A percentile compares a stretch with the other conserved stretches of the same genome.
phyloP scores from a whole-genome alignment of 2,329 filamentous ascomycete genomes.

The Ophiostoma sp. region DNA sequence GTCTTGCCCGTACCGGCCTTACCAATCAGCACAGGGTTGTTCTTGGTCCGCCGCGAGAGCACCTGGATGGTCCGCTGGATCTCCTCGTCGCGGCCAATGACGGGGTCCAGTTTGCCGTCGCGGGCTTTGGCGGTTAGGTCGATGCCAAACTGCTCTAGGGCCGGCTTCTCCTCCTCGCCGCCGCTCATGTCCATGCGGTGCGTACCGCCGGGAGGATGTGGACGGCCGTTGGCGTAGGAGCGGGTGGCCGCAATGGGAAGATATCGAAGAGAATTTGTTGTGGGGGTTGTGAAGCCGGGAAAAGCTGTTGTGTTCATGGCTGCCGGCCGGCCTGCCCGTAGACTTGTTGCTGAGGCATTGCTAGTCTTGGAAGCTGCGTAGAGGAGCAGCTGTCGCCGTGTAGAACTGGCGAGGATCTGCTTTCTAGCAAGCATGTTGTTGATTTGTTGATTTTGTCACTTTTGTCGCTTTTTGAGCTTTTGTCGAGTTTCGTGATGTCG shows the following conservation, averaged over 20 bases:
- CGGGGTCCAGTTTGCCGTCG: slow-evolving; percentile 89
- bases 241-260: slow-evolving; percentile 48
- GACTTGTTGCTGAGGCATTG: neutral
- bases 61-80: slow-evolving; percentile 95
- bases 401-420: slow-evolving; percentile 38
- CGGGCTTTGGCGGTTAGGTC: slow-evolving; percentile 84
- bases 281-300: neutral
- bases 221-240: slow-evolving; percentile 68
- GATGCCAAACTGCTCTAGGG: slow-evolving; percentile 86
- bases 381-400: slow-evolving; percentile 29
- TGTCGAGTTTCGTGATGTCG: slow-evolving; percentile 12
- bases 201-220: slow-evolving; percentile 86
- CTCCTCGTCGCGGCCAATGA: slow-evolving; percentile 88
- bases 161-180: slow-evolving; percentile 73
- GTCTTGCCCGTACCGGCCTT: slow-evolving; percentile 92
- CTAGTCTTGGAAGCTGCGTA: slow-evolving; percentile 21
- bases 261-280: slow-evolving; percentile 25
- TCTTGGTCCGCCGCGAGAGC: slow-evolving; percentile 88
- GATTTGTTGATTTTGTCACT: neutral
- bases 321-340: neutral
- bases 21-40: slow-evolving; percentile 93
- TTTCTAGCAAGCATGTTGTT: slow-evolving; percentile 43
- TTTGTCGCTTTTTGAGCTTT: neutral
- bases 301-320: neutral
- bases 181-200: slow-evolving; percentile 89